These are phyloP conservation scores for Salix udensis DNA, from an alignment of 345 rosid genomes.

Conservation along the genomic window DNA sequence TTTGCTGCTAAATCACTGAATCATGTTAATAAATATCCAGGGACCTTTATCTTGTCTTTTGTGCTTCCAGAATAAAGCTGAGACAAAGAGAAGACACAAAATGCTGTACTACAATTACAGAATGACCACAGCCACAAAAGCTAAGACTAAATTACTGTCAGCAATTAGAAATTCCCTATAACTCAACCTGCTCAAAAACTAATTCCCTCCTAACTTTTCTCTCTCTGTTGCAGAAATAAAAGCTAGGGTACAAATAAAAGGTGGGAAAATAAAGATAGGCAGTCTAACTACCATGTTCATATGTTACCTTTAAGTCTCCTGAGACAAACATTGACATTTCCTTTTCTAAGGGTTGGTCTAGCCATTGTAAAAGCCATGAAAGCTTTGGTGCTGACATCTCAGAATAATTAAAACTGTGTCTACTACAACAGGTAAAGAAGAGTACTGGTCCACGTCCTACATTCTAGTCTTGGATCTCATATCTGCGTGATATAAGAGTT, in stretches of 20 bases:
- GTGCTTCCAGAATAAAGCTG: background rate
- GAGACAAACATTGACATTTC: conserved; percentile 17
- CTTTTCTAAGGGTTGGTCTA: conserved; percentile 27
- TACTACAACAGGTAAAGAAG: background rate
- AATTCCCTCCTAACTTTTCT: background rate
- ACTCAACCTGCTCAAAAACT: background rate
- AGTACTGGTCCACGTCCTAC: background rate
- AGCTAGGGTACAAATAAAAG: conserved; percentile 23
- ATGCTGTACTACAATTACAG: background rate
- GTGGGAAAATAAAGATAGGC: conserved; percentile 8
- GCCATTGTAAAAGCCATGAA: conserved; percentile 28
- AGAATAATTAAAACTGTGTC: conserved; percentile 11
- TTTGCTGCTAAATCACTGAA: conserved; percentile 20
- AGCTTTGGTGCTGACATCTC: conserved; percentile 12
- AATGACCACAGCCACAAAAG: background rate
- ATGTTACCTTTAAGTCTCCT: conserved; percentile 24
- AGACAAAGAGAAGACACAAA: conserved; percentile 5
- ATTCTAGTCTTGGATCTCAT: background rate
- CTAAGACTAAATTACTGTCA: too few species aligned
- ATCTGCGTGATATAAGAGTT: background rate
- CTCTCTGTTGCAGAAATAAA: conserved; percentile 9
- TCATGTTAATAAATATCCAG: conserved; percentile 1
- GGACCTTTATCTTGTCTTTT: background rate
- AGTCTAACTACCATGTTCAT: conserved; percentile 23
- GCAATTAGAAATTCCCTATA: background rate